These are phyloP conservation scores for Penicillium arizonense DNA, from an alignment of 495 filamentous ascomycete genomes.

Conservation along the genomic window DNA sequence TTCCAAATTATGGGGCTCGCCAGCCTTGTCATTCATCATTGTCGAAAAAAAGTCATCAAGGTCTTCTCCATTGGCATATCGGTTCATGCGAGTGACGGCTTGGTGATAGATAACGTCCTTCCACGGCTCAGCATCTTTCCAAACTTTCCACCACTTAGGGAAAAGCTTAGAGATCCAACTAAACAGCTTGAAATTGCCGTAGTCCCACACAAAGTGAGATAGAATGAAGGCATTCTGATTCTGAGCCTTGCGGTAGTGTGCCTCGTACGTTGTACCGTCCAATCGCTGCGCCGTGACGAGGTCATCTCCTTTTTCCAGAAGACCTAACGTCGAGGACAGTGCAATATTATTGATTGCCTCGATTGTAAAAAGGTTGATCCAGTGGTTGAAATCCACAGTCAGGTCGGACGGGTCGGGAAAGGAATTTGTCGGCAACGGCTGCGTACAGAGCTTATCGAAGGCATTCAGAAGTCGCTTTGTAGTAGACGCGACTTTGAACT, in stretches of 20 bases:
- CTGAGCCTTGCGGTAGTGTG: conserved; percentile 14
- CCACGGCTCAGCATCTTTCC: conserved; percentile 8
- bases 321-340: conserved; percentile 36
- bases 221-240: conserved; percentile 7
- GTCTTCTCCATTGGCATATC: conserved; percentile 41
- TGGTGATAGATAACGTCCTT: conserved; percentile 28
- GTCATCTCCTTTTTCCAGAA: conserved; percentile 42
- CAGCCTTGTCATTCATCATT: conserved; percentile 45
- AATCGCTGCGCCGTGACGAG: conserved; percentile 21
- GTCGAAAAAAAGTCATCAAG: conserved; percentile 49
- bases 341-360: conserved; percentile 47
- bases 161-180: conserved; percentile 4
- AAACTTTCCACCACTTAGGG: conserved; percentile 12
- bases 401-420: neutral
- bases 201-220: conserved; percentile 19
- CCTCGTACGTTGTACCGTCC: conserved; percentile 29
- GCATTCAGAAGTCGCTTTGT: conserved; percentile 24
- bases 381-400: conserved; percentile 31
- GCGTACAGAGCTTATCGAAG: conserved; percentile 19
- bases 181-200: conserved; percentile 4
- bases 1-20: conserved; percentile 20
- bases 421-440: conserved; percentile 8
- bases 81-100: conserved; percentile 26
- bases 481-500: conserved; percentile 45
- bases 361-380: conserved; percentile 28